Evolutionary conservation across 352 stramenopile genomes (phyloP), one percentile per base, ranked within the genome.

Genomic region (Blastocystis sp.): DNA sequence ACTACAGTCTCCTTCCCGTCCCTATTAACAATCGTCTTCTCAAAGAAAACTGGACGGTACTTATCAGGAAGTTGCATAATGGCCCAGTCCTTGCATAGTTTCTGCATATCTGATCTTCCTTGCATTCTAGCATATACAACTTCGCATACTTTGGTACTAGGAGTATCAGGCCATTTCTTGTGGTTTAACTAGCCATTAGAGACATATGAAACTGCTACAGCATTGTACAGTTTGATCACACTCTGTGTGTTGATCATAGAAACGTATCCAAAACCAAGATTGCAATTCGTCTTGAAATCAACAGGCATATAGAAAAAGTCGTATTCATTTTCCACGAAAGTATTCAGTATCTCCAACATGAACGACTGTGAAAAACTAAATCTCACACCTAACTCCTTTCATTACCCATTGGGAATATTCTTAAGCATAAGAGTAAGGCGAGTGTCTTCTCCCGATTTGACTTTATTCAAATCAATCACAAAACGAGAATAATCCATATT

Each of bases 271-370:
- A 99, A 99, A n/a, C 97, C 98, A 92, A 98, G 96, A 93, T 99
- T 99, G 93, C 97, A 99, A 92, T 98, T 98, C 92, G 99, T 99
- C 93, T 99, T 98, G 92, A 99, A 99, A 92, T 99, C 97, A 90
- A 99, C 99, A 24, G 97, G 97, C 75, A 99, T 92, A 92, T 99
- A 99, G 91, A 99, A 99, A 90, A 99, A 99, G 91, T 98, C 96
- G 88, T 96, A 97, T 55, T 95, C 94, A 24, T 96, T 96, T 79
- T 96, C 93, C 82, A 94, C 94, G 47, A 94, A 94, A 47, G 93
- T 93, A 78, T 98, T 96, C 91, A 99, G 98, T 94, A 99, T 97
- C 1, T 95, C 81, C 8, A 99, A 92, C n/a, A 99, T 92, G 96
- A 99, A 99, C 87, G 98, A 93, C 91, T 99, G 97, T 5, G 96